A percentile compares a stretch with the other conserved stretches of the same genome.
Conservation (phyloP, 2,329 filamentous ascomycete genomes). For the Zymoseptoria tritici region DNA sequence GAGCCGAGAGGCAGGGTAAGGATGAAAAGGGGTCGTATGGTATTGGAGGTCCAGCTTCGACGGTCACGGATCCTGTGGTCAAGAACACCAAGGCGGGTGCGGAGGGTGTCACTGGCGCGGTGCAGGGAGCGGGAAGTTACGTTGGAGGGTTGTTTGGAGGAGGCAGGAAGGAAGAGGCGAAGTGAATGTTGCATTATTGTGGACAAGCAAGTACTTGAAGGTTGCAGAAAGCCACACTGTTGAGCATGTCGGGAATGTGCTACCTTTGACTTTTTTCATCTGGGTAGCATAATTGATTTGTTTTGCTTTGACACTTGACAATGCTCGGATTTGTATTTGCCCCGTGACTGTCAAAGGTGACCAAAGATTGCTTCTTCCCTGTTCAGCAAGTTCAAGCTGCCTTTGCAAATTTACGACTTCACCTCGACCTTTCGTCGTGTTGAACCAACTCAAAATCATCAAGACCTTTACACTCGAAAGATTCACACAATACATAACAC, state of each 20-base stretch:
- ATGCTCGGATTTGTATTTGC: too few species aligned
- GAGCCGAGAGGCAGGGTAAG: slow-evolving; percentile 56
- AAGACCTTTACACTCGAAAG: too few species aligned
- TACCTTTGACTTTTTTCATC: background rate
- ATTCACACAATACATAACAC: background rate
- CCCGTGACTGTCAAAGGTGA: too few species aligned
- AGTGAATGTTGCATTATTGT: background rate
- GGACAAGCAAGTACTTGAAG: background rate
- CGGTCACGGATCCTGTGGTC: slow-evolving; percentile 28
- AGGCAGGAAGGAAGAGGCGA: slow-evolving; percentile 25
- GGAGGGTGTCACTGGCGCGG: slow-evolving; percentile 19
- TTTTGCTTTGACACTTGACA: background rate
- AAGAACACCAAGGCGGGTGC: slow-evolving; percentile 24
- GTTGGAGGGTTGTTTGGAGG: slow-evolving; percentile 28
- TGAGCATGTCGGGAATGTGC: background rate
- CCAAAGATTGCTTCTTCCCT: too few species aligned
- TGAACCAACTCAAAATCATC: background rate
- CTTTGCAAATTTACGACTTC: background rate
- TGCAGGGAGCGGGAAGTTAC: slow-evolving; percentile 23
- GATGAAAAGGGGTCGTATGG: slow-evolving; percentile 51
- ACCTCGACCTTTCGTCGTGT: background rate
- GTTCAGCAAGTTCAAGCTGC: too few species aligned
- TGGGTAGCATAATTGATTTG: background rate
- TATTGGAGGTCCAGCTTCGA: slow-evolving; percentile 28
- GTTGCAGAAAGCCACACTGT: background rate